A percentile compares a stretch with the other conserved stretches of the same genome.
phyloP scores from a whole-genome alignment of 2,329 filamentous ascomycete genomes.

The Colletotrichum sansevieriae region DNA sequence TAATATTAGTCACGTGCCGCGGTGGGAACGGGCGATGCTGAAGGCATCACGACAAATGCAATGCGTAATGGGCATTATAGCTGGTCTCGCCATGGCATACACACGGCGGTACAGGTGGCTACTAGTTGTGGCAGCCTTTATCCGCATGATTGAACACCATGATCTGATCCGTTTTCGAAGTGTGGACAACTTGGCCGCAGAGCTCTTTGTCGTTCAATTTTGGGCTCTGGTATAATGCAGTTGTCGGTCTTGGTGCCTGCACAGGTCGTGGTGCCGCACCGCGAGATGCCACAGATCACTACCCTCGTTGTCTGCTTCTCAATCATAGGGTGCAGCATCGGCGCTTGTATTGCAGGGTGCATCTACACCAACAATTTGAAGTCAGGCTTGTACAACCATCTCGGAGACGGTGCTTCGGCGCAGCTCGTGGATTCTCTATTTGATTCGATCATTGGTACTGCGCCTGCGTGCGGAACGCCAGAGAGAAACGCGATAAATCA shows the following conservation, averaged over 20 bases:
- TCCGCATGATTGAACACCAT: conserved; percentile 47
- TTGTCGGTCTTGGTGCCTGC: conserved; percentile 50
- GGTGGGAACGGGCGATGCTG: no score
- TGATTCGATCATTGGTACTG: conserved; percentile 27
- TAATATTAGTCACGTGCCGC: no score
- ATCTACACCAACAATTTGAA: conserved; percentile 53
- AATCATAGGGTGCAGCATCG: conserved; percentile 50
- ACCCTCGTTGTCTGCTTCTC: conserved; percentile 50
- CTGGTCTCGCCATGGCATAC: conserved; percentile 53
- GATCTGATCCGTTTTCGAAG: conserved; percentile 53
- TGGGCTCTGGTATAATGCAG: conserved; percentile 47
- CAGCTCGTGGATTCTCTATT: conserved; percentile 30
- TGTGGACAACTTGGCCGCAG: conserved; percentile 48
- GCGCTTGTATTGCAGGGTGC: conserved; percentile 47
- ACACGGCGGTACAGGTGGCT: conserved; percentile 52
- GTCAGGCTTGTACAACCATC: conserved; percentile 19
- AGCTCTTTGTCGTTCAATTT: conserved; percentile 52
- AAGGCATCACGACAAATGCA: no score
- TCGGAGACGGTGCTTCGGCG: not conserved
- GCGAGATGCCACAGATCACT: conserved; percentile 50
- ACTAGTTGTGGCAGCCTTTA: conserved; percentile 47
- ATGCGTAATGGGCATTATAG: conserved; percentile 53
- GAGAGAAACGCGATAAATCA: conserved; percentile 27
- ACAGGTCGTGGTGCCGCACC: conserved; percentile 46
- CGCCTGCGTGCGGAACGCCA: conserved; percentile 30